These are phyloP conservation scores for Dorcoceras hygrometricum DNA, from an alignment of 257 asterid species.

Conservation along the genomic window DNA sequence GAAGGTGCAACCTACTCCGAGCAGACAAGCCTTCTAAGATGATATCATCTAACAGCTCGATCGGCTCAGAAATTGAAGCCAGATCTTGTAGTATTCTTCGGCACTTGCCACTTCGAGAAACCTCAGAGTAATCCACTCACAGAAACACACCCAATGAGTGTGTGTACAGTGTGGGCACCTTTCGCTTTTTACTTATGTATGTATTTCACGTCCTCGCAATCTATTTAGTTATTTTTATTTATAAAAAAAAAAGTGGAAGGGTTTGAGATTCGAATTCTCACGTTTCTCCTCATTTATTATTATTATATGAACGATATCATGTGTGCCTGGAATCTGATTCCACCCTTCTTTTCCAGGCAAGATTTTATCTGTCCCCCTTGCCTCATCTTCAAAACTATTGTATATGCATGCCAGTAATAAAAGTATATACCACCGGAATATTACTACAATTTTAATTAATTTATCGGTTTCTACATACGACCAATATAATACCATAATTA, in stretches of 20 bases:
- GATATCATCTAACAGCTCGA: too few relatives aligned
- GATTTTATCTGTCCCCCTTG: conserved; percentile 13
- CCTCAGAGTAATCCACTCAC: conserved; percentile 20
- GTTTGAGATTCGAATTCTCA: conserved; percentile 36
- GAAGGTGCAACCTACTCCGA: too few relatives aligned
- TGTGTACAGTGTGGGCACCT: conserved; percentile 27
- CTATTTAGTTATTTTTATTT: too few relatives aligned
- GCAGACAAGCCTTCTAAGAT: too few relatives aligned
- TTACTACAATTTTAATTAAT: too few relatives aligned
- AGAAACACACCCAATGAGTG: not conserved
- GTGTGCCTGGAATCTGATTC: conserved; percentile 53
- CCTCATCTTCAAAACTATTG: conserved; percentile 7
- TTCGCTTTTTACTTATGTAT: conserved; percentile 28
- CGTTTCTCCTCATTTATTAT: conserved; percentile 23
- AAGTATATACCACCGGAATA: not conserved
- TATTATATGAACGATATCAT: conserved; percentile 17
- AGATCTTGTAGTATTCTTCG: conserved; percentile 29
- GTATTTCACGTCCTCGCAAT: not conserved
- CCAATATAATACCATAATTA: too few relatives aligned
- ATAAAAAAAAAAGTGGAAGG: conserved; percentile 21
- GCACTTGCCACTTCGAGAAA: conserved; percentile 19
- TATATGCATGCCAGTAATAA: not conserved
- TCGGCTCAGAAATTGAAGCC: conserved; percentile 42
- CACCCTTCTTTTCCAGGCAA: conserved; percentile 26
- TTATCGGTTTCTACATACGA: too few relatives aligned